These are phyloP conservation scores for Lichtheimia ornata DNA, from an alignment of 371 early-diverging fungal genomes.

Conservation along the genomic window DNA sequence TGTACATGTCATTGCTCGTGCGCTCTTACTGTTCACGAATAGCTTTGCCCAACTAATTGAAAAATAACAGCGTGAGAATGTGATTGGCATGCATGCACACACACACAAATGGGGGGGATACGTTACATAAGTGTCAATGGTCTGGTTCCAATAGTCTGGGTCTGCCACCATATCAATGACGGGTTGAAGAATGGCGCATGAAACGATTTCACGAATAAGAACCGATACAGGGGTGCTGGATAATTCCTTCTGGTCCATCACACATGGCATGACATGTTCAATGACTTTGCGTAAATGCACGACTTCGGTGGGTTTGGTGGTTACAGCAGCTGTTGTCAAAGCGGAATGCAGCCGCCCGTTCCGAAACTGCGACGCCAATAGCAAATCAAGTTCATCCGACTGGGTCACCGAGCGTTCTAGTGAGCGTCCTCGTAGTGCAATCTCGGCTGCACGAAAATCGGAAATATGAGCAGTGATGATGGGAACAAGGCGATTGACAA, in stretches of 20 bases:
- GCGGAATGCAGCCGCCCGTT: slow-evolving; percentile 63
- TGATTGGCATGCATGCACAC: too few species aligned
- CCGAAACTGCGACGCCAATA: slow-evolving; percentile 64
- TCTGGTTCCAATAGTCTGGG: slow-evolving; percentile 85
- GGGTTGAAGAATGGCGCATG: slow-evolving; percentile 72
- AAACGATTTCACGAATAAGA: slow-evolving; percentile 80
- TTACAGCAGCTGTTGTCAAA: slow-evolving; percentile 48
- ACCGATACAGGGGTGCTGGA: slow-evolving; percentile 58
- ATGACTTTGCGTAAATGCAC: slow-evolving; percentile 71
- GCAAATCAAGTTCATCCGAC: slow-evolving; percentile 62
- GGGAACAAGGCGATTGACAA: slow-evolving; percentile 66
- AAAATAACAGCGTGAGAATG: not conserved
- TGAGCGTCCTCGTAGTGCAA: slow-evolving; percentile 52
- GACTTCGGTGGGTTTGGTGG: slow-evolving; percentile 53
- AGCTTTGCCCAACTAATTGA: slow-evolving; percentile 53
- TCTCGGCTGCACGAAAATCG: slow-evolving; percentile 68
- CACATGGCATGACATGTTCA: slow-evolving; percentile 64
- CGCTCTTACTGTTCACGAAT: slow-evolving; percentile 60
- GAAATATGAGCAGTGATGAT: slow-evolving; percentile 69
- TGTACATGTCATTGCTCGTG: not conserved
- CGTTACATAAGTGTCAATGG: slow-evolving; percentile 66
- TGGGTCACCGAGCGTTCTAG: slow-evolving; percentile 58
- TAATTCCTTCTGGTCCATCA: slow-evolving; percentile 58
- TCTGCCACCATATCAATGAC: slow-evolving; percentile 72
- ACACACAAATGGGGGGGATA: not conserved